phyloP scores from a whole-genome alignment of 345 rosid genomes.

The Raphanus raphanistrum region DNA sequence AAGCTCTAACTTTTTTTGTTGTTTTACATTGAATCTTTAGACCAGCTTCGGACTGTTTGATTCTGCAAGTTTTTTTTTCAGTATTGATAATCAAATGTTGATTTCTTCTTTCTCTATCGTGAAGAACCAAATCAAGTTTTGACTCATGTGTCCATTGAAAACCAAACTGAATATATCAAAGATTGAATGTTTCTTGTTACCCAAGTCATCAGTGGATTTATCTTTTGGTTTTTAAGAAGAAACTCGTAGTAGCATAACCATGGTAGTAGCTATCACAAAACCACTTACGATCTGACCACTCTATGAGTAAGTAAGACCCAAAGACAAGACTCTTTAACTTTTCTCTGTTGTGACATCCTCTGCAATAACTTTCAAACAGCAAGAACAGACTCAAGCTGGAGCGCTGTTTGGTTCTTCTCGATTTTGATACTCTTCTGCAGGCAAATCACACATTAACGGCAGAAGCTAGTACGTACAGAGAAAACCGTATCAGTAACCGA shows the following conservation, averaged over 20 bases:
- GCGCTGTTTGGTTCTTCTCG: too few species aligned
- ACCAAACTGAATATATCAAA: not conserved
- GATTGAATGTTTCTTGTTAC: not conserved
- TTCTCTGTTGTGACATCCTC: too few species aligned
- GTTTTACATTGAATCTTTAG: slow-evolving; percentile 4
- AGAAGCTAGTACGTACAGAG: too few species aligned
- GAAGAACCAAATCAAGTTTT: not conserved
- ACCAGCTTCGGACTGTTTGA: slow-evolving; percentile 6
- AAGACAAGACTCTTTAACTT: too few species aligned
- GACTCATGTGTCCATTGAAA: not conserved
- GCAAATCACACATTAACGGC: too few species aligned
- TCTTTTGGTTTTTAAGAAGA: not conserved
- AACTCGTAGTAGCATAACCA: not conserved
- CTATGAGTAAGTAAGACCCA: too few species aligned
- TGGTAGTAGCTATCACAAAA: too few species aligned
- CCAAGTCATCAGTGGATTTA: not conserved
- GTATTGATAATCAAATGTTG: not conserved
- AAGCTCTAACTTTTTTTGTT: not conserved
- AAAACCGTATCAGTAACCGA: too few species aligned
- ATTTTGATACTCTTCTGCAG: too few species aligned
- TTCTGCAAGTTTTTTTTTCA: slow-evolving; percentile 6
- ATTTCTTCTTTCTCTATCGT: not conserved
- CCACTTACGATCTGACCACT: too few species aligned
- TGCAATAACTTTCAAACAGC: too few species aligned
- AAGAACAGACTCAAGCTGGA: too few species aligned